phyloP scores from a whole-genome alignment of 2,329 filamentous ascomycete genomes.

The Cladophialophora bantiana region DNA sequence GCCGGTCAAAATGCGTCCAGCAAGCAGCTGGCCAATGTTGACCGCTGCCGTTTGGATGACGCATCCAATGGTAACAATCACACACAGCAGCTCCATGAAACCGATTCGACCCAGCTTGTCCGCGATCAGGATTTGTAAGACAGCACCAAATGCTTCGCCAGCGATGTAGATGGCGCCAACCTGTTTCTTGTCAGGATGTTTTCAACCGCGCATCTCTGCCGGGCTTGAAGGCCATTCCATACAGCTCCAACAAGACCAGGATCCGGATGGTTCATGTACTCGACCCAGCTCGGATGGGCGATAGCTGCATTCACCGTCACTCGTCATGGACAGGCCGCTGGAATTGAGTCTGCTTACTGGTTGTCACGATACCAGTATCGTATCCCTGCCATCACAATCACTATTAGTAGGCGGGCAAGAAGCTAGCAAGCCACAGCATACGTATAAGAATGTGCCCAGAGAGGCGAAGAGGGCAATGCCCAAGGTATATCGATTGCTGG shows the following conservation, averaged over 20 bases:
- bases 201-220: background rate
- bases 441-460: no score
- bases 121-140: slow-evolving; percentile 61
- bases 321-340: slow-evolving; percentile 37
- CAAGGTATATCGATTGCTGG: no score
- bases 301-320: slow-evolving; percentile 51
- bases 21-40: slow-evolving; percentile 68
- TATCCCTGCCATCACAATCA: slow-evolving; percentile 54
- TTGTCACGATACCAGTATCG: slow-evolving; percentile 66
- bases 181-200: slow-evolving; percentile 44
- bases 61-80: slow-evolving; percentile 73
- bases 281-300: slow-evolving; percentile 65
- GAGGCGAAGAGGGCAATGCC: no score
- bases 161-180: slow-evolving; percentile 67
- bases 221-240: slow-evolving; percentile 9
- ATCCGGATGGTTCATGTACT: slow-evolving; percentile 62
- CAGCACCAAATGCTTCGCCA: slow-evolving; percentile 63
- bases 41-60: slow-evolving; percentile 68
- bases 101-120: slow-evolving; percentile 61
- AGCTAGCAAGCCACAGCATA: no score
- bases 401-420: no score
- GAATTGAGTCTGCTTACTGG: slow-evolving; percentile 51
- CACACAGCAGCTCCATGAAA: slow-evolving; percentile 64
- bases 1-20: slow-evolving; percentile 76
- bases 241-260: slow-evolving; percentile 26